Percentiles rank a stretch among this genome's conserved stretches.
These are phyloP conservation scores for Dendrocalamus sinicus DNA, from an alignment of 176 grass and related monocot species.

Conservation along the genomic window DNA sequence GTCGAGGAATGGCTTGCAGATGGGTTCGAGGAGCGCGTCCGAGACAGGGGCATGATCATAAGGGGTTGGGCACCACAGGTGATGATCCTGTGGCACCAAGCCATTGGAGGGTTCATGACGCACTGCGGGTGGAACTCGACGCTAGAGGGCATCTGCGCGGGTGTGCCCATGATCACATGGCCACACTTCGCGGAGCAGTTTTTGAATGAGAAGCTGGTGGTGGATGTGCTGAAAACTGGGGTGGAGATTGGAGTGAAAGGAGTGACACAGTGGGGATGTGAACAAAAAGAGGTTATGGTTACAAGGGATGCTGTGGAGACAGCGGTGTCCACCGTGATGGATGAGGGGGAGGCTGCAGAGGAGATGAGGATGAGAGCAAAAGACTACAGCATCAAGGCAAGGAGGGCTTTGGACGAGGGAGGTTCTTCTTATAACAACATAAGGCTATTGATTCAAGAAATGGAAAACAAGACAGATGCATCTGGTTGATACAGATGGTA, in stretches of 20 bases:
- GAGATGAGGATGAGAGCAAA: slow-evolving; percentile 58
- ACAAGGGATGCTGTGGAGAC: slow-evolving; percentile 40
- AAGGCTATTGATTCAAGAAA: slow-evolving; percentile 50
- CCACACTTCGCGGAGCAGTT: slow-evolving; percentile 64
- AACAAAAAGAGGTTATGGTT: slow-evolving; percentile 48
- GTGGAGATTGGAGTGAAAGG: slow-evolving; percentile 49
- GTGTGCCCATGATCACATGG: slow-evolving; percentile 77
- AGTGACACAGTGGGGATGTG: slow-evolving; percentile 28
- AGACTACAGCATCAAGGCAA: slow-evolving; percentile 56
- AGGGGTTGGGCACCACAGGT: slow-evolving; percentile 66
- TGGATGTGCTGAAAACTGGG: slow-evolving; percentile 67
- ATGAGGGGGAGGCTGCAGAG: slow-evolving; percentile 45
- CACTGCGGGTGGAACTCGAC: slow-evolving; percentile 60
- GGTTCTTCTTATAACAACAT: slow-evolving; percentile 66
- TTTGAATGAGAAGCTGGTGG: slow-evolving; percentile 64
- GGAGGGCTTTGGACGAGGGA: slow-evolving; percentile 55
- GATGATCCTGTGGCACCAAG: slow-evolving; percentile 69
- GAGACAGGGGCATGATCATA: slow-evolving; percentile 53
- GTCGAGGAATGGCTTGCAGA: slow-evolving; percentile 66
- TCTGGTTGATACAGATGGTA: slow-evolving; percentile 34
- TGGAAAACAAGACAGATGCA: slow-evolving; percentile 25
- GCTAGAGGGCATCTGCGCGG: slow-evolving; percentile 53
- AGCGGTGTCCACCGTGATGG: slow-evolving; percentile 52
- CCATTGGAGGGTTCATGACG: slow-evolving; percentile 57
- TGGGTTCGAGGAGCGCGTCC: slow-evolving; percentile 57